A percentile compares a stretch with the other conserved stretches of the same genome.
Evolutionary conservation across 2,329 filamentous ascomycete species (phyloP).

Genomic region (Penicillium sp.): DNA sequence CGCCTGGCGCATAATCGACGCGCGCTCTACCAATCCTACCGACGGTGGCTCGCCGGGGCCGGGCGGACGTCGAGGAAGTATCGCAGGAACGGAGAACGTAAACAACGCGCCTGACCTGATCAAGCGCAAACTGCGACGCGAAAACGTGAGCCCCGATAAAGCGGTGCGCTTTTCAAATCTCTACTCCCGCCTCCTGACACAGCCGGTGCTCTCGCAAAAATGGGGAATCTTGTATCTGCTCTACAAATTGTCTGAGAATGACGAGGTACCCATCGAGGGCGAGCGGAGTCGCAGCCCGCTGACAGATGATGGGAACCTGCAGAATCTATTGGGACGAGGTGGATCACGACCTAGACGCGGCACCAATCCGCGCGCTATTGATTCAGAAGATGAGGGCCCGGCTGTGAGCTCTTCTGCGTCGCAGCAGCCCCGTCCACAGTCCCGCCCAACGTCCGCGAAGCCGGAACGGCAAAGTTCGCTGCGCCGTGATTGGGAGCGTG

Average conservation of each 20-base stretch:
- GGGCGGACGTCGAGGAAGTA: constrained; percentile 28
- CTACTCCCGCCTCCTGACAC: constrained; percentile 80
- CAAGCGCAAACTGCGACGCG: constrained; percentile 77
- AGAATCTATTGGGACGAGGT: constrained; percentile 33
- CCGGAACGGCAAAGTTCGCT: constrained; percentile 26
- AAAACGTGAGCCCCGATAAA: constrained; percentile 67
- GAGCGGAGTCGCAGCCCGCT: constrained; percentile 36
- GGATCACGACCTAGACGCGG: constrained; percentile 22
- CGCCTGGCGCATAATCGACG: constrained; percentile 39
- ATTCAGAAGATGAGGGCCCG: constrained; percentile 35
- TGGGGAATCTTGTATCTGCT: constrained; percentile 94
- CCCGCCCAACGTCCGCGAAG: constrained; percentile 11
- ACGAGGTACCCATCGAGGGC: constrained; percentile 21
- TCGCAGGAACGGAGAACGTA: constrained; percentile 50
- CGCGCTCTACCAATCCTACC: constrained; percentile 22
- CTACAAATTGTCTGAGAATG: constrained; percentile 65
- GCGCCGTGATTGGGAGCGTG: constrained; percentile 21
- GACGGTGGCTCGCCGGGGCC: constrained; percentile 26
- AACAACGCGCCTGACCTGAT: constrained; percentile 93
- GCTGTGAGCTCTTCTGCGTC: constrained; percentile 42
- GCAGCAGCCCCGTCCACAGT: constrained; percentile 21
- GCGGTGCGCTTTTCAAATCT: constrained; percentile 84
- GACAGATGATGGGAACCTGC: constrained; percentile 38
- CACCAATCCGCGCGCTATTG: constrained; percentile 15
- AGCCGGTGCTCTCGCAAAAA: constrained; percentile 90